phyloP scores from a whole-genome alignment of 441 rosid genomes.

The Adansonia madagascariensis region DNA sequence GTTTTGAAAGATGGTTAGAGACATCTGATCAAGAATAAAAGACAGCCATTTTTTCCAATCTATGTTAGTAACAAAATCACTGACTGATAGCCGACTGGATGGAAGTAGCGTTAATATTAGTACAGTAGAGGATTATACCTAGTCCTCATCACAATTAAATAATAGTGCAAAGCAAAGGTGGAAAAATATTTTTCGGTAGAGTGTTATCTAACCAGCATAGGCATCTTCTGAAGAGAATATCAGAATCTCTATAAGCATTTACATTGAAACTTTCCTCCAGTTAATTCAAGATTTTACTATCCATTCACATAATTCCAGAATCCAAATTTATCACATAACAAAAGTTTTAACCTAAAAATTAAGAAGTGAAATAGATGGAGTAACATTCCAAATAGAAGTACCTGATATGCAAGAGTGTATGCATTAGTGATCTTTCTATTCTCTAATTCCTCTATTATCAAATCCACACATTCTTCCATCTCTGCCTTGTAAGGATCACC shows the following conservation, averaged over 20 bases:
- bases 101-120: not conserved
- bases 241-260: not conserved
- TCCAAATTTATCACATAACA: not conserved
- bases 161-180: not conserved
- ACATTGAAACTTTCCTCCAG: not conserved
- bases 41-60: not conserved
- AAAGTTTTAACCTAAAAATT: not conserved
- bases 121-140: not conserved
- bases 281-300: conserved; percentile 10
- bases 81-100: not conserved
- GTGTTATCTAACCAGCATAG: not conserved
- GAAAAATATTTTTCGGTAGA: not conserved
- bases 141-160: not conserved
- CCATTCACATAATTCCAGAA: conserved; percentile 14
- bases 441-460: conserved; percentile 94
- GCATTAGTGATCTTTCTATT: conserved; percentile 69
- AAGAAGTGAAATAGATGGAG: conserved; percentile 3
- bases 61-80: not conserved
- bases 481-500: conserved; percentile 99
- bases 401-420: conserved; percentile 97
- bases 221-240: not conserved
- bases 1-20: not conserved
- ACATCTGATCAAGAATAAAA: not conserved
- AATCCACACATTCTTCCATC: conserved; percentile 97
- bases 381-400: conserved; percentile 30